Conservation (phyloP, 192 early-diverging fungal species). For the Endogone sp. region DNA sequence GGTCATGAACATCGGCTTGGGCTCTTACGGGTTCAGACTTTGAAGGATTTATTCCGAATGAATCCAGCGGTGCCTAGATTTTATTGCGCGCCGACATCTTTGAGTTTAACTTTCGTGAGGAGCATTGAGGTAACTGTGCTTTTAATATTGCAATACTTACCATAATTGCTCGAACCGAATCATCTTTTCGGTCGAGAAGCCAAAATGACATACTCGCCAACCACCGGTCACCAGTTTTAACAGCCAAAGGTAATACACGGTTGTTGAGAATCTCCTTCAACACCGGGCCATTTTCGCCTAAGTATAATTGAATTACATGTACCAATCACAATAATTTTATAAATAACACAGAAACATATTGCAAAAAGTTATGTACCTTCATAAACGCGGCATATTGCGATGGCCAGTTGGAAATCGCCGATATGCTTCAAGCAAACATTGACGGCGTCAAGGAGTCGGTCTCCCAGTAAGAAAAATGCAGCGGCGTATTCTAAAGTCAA, state of each 20-base stretch:
- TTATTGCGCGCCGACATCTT: neutral
- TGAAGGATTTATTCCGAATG: neutral
- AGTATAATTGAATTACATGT: neutral
- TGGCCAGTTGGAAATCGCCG: conserved; percentile 88
- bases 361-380: conserved; percentile 66
- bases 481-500: conserved; percentile 76
- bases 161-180: conserved; percentile 57
- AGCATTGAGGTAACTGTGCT: conserved; percentile 1
- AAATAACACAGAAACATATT: neutral
- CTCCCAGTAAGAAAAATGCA: conserved; percentile 91
- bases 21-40: neutral
- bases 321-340: too few species aligned
- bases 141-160: conserved; percentile 29
- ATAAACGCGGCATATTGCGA: conserved; percentile 85
- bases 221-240: conserved; percentile 64
- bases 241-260: conserved; percentile 50
- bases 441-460: conserved; percentile 84
- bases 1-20: conserved; percentile 41
- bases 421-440: conserved; percentile 90
- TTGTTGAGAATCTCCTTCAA: conserved; percentile 45
- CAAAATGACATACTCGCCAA: conserved; percentile 49
- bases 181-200: conserved; percentile 49
- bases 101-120: neutral
- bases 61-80: conserved; percentile 17
- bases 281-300: conserved; percentile 55